Evolutionary conservation across 139 green algal species (phyloP).

Genomic region (Coccomyxa sp.): DNA sequence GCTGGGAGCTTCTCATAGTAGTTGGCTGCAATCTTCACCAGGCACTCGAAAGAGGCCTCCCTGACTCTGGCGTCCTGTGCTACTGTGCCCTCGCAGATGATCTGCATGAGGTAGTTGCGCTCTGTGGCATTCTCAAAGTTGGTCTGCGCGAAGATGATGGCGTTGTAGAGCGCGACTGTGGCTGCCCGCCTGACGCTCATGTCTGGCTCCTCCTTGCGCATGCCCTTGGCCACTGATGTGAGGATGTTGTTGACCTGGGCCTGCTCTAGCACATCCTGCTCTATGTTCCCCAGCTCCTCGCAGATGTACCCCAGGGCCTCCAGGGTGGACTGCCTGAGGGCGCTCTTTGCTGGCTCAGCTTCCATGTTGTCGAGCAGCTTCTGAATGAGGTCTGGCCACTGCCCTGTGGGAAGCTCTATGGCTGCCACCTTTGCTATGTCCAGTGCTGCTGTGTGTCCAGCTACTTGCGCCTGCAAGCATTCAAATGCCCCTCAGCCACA

Average conservation of each 20-base stretch:
- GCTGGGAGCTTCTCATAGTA: constrained; percentile 92
- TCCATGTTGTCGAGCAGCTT: constrained; percentile 58
- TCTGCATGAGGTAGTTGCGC: constrained; percentile 96
- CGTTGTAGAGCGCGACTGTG: constrained; percentile 87
- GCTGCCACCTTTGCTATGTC: constrained; percentile 91
- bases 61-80: constrained; percentile 63
- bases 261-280: constrained; percentile 78
- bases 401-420: constrained; percentile 80
- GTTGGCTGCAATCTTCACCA: constrained; percentile 80
- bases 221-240: constrained; percentile 90
- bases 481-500: not conserved
- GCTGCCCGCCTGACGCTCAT: constrained; percentile 81
- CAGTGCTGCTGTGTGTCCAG: constrained; percentile 73
- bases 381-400: constrained; percentile 85
- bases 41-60: constrained; percentile 86
- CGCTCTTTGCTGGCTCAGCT: constrained; percentile 10
- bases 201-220: constrained; percentile 77
- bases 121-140: constrained; percentile 95
- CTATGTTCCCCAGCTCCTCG: constrained; percentile 83
- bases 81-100: constrained; percentile 80
- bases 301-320: constrained; percentile 93
- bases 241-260: constrained; percentile 86
- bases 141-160: constrained; percentile 88
- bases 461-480: constrained; percentile 31
- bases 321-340: constrained; percentile 70